These are phyloP conservation scores for Beauveria rudraprayagi DNA, from an alignment of 2,329 filamentous ascomycete species.

Conservation along the genomic window DNA sequence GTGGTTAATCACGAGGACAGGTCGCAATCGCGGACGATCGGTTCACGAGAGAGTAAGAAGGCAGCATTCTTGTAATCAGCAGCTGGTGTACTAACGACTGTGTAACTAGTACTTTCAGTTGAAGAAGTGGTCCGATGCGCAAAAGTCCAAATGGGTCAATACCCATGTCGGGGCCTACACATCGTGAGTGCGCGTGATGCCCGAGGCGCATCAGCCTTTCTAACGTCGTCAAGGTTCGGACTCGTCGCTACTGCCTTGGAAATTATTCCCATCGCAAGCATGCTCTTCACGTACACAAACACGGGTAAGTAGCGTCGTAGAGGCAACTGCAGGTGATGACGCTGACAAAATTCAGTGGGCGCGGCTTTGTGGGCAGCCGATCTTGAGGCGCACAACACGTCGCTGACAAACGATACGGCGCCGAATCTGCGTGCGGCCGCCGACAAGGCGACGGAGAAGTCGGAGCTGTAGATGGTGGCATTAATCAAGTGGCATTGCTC, in stretches of 20 bases:
- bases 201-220: neutral
- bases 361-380: constrained; percentile 93
- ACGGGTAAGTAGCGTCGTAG: constrained; percentile 41
- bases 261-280: constrained; percentile 72
- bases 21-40: constrained; percentile 37
- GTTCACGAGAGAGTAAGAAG: constrained; percentile 47
- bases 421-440: constrained; percentile 41
- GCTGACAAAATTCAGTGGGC: constrained; percentile 48
- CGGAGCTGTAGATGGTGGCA: constrained; percentile 5
- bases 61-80: neutral
- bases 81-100: constrained; percentile 17
- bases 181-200: constrained; percentile 46
- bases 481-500: neutral
- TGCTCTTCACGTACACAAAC: constrained; percentile 86
- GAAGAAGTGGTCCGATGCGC: constrained; percentile 65
- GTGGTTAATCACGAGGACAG: constrained; percentile 20
- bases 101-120: constrained; percentile 72
- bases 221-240: constrained; percentile 50
- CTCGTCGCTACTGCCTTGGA: constrained; percentile 71
- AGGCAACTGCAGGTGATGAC: neutral
- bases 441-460: constrained; percentile 37
- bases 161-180: constrained; percentile 70
- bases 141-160: constrained; percentile 61
- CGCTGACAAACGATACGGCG: constrained; percentile 43
- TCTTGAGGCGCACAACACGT: constrained; percentile 52